Percentiles rank a stretch among this genome's conserved stretches.
Evolutionary conservation across 1,139 yeast species (phyloP).

Genomic region (Debaryomyces psychrophilus): DNA sequence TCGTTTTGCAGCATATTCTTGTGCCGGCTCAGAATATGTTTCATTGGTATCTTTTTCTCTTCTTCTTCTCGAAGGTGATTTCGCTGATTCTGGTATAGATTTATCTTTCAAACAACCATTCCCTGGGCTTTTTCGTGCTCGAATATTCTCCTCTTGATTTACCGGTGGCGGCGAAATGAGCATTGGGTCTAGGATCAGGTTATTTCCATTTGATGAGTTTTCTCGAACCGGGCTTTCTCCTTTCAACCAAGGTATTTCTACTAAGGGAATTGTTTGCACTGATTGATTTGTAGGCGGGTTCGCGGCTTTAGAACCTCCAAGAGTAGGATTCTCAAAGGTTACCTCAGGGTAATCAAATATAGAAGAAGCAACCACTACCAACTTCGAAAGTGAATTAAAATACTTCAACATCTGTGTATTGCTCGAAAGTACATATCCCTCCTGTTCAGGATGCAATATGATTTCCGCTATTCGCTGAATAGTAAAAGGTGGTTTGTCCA

Average conservation of each 20-base stretch:
- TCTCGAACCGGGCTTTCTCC: conserved; percentile 18
- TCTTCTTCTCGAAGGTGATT: conserved; percentile 11
- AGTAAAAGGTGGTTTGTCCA: conserved; percentile 58
- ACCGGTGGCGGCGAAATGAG: conserved; percentile 10
- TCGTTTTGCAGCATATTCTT: conserved; percentile 13
- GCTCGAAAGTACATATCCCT: conserved; percentile 34
- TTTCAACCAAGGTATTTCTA: conserved; percentile 53
- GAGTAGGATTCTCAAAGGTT: conserved; percentile 7
- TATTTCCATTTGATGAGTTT: conserved; percentile 5
- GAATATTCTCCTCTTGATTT: neutral
- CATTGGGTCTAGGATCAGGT: conserved; percentile 7
- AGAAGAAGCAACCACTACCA: conserved; percentile 33
- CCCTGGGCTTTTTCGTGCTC: neutral
- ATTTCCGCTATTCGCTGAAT: conserved; percentile 59
- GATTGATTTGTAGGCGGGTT: conserved; percentile 10
- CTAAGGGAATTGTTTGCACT: conserved; percentile 22
- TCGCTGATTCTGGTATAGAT: neutral
- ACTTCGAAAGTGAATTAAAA: conserved; percentile 33
- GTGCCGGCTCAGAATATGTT: neutral
- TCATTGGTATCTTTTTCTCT: conserved; percentile 1
- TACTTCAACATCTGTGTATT: conserved; percentile 33
- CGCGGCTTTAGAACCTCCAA: conserved; percentile 5
- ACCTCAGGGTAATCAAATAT: conserved; percentile 29
- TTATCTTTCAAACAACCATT: neutral
- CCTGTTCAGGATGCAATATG: conserved; percentile 38